phyloP scores from a whole-genome alignment of 352 stramenopile genomes.

The Pilasporangium apinafurcum region DNA sequence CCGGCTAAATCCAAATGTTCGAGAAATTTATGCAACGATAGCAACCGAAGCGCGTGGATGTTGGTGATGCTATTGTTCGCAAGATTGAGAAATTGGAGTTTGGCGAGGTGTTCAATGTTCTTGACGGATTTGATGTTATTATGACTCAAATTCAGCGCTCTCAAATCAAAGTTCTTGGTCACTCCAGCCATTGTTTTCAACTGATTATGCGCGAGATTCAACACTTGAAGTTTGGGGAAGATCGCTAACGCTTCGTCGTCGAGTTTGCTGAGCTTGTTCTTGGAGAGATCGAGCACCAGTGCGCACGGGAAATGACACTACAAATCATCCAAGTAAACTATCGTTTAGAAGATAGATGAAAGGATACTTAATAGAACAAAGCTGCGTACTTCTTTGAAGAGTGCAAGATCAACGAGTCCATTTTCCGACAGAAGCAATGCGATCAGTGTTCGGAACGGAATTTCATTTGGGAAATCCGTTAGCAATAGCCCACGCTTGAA shows the following conservation, averaged over 20 bases:
- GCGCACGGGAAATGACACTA: constrained; percentile 60
- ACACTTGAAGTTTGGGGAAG: constrained; percentile 60
- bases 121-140: constrained; percentile 58
- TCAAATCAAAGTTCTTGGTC: constrained; percentile 44
- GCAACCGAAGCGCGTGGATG: constrained; percentile 41
- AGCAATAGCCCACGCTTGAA: constrained; percentile 38
- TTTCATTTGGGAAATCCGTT: constrained; percentile 36
- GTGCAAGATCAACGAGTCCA: constrained; percentile 26
- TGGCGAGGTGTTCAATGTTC: constrained; percentile 65
- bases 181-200: constrained; percentile 51
- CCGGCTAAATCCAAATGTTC: constrained; percentile 65
- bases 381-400: constrained; percentile 51
- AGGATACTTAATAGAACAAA: neutral
- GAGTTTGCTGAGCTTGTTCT: constrained; percentile 55
- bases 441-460: constrained; percentile 56
- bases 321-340: neutral
- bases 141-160: constrained; percentile 46
- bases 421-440: constrained; percentile 61
- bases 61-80: constrained; percentile 39
- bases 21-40: constrained; percentile 75
- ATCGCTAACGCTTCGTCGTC: constrained; percentile 30
- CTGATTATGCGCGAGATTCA: constrained; percentile 57
- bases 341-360: neutral
- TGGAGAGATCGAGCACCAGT: constrained; percentile 50
- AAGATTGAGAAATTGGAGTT: constrained; percentile 54